Percentiles rank a stretch among this genome's conserved stretches.
phyloP scores from a whole-genome alignment of 805 yeast genomes.

The Saturnispora silvae region DNA sequence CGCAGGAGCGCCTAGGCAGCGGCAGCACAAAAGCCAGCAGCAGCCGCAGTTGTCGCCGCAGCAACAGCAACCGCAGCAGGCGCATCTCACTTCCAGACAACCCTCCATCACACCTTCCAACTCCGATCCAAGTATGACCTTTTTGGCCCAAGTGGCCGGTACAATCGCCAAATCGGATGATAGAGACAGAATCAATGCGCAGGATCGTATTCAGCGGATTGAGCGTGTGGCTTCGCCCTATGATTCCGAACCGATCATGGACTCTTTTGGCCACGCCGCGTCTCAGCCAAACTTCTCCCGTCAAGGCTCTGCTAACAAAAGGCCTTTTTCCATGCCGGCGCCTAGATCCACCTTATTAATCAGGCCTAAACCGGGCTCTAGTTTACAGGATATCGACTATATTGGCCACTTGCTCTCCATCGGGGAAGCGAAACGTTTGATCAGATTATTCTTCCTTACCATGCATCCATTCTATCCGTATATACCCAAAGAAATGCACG shows the following conservation, averaged over 20 bases:
- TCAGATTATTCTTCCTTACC: constrained; percentile 55
- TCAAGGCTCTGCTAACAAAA: no score
- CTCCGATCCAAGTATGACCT: constrained; percentile 47
- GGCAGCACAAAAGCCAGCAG: neutral
- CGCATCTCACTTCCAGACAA: neutral
- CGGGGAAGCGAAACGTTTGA: constrained; percentile 45
- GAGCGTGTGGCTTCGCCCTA: constrained; percentile 20
- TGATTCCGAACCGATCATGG: constrained; percentile 14
- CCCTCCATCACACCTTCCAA: neutral
- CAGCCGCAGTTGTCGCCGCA: neutral
- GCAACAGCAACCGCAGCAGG: neutral
- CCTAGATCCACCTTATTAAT: constrained; percentile 31
- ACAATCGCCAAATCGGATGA: constrained; percentile 60
- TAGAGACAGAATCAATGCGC: constrained; percentile 48
- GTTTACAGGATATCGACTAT: constrained; percentile 50
- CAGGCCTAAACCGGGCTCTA: constrained; percentile 37
- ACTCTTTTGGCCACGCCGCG: constrained; percentile 23
- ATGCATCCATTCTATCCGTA: constrained; percentile 90
- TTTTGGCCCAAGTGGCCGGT: constrained; percentile 71
- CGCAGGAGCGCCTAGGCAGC: neutral
- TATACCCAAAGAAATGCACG: constrained; percentile 63
- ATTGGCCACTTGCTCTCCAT: constrained; percentile 48
- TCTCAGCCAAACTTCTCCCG: constrained; percentile 17
- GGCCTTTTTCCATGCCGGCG: constrained; percentile 35
- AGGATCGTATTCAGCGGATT: constrained; percentile 36